Base-by-base conservation (phyloP, 2,329 filamentous ascomycete species). In the Cryphonectria nitschkei region DNA sequence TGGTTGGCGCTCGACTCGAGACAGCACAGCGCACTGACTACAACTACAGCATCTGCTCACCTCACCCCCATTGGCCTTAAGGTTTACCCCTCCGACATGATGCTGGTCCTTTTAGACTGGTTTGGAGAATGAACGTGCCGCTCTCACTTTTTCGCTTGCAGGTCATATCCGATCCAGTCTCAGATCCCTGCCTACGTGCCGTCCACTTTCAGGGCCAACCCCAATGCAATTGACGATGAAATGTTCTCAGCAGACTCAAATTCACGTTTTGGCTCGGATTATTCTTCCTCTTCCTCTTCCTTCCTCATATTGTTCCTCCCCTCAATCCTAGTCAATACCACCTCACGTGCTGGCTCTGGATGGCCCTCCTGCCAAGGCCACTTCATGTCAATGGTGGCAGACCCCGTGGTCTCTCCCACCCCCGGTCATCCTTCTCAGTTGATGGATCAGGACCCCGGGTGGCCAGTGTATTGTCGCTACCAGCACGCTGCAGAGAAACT, bases 11-110 rank as follows among this genome's bases (percentile, higher is more conserved):
- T 68, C 62, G 65, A 70, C 50, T 68, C 65, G 67, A 61, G 68
- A 22, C 64, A 61, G 34, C 52, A 68, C 63, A 54, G 22, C 66
- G 41, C 66, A 71, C 68, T 50, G 46, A 50, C 46, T 39, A 39
- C 37, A 34, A 34, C 37, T 64, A 68, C 54, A 71, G 61, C 52
- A 65, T 69, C 69, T 62, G 50, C 43, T 65, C 68, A 70, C 58
- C 64, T 67, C 60, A 65, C 62, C 22, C 46, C 7, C 46, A 58
- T 22, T 37, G 63, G 68, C 46, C 63, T 70, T 68, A 72, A 72
- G 63, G 50, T 70, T 68, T 70, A 67, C 43, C 67, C 58, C 68
- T 67, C 68, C 68, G 70, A 67, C 64, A 68, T 64, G 60, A 68
- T 70, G 65, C 68, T 72, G 58, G 50, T 60, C 70, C 61, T 69